Evolutionary conservation across 345 rosid species (phyloP), one percentile per base, ranked within the genome.

Genomic region (Capsella bursapastoris): DNA sequence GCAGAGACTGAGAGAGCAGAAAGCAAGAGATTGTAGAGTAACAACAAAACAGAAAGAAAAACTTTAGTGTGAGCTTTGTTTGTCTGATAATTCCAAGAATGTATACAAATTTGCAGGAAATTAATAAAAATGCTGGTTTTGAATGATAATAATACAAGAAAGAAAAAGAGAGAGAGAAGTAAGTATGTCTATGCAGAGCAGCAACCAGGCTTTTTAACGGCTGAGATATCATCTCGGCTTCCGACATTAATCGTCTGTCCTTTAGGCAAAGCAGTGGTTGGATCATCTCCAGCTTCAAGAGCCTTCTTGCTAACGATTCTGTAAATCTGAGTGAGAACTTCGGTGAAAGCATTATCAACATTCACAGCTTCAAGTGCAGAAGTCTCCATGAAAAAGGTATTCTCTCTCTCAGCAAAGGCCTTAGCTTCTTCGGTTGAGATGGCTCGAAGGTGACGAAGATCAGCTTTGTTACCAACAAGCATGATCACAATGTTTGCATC

Each of bases 401-500:
- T 86, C 87, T 87, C 97, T 72, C 85, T 78, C 73, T 88, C 94
- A 0, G 94, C 94, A 38, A 92, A 92, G 1, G 86, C 48, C 51
- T 70, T 84, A 4, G 94, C 92, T 66, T 88, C 92, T 41, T 88
- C 96, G 0, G 83, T 77, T 45, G 92, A 76, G 66, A 92, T 94
- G 0, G 96, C 97, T 64, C 96, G 82, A 29, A 92, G 81, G 64
- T 92, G 97, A 49, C 93, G 93, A 72, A 91, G 85, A 68, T 91
- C 97, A 5, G 94, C 89, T 85, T 92, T 92, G 89, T 92, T 92
- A 8, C 97, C 97, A 3, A 88, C 94, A 7, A 92, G 90, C 97
- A 92, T 92, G 31, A 92, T 87, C 82, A 88, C 96, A 43, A 90
- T 92, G 81, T 87, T 90, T 61, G 92, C 72, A 59, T 92, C 96